Base-by-base conservation (phyloP, 768 basidiomycete species). In the Russula brevipes region DNA sequence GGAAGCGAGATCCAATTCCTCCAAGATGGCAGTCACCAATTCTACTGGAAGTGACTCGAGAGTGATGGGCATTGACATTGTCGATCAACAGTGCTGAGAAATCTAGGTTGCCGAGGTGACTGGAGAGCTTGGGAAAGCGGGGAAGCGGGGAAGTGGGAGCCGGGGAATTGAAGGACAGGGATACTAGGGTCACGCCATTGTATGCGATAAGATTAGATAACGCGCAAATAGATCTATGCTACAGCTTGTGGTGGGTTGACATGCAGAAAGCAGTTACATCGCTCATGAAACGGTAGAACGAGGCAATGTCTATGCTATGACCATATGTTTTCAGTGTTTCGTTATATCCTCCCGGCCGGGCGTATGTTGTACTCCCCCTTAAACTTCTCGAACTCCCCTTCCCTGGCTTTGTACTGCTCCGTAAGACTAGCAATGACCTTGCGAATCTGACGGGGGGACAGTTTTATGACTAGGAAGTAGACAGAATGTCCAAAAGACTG, bases 381-480 rank as follows among this genome's bases (percentile, higher is more conserved):
- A 77, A 93, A 91, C 33, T 76, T 74, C 69, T 91, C 88, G 66
- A 93, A 87, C 62, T 92, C 91, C 64, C 84, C 81, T 69, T 94
- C 95, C 74, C 91, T 94, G 56, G 81, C 77, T 76, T 91, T 93
- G 79, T 98, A 95, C 76, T 94, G 92, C 65, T 88, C 87, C 33
- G 88, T 79, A 61, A 98, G 80, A 49, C 78, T 88, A 36, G 85
- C 73, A 51, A 98, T 80, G 30, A 94, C 91, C 65, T 87, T 87
- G 64, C 82, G 84, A 66, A 98, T 96, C 91, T 97, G 72, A 53
- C 67, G 55, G 54, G 57, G 41, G 31, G 47, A 51, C 55, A 31
- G 44, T 42, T 64, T 16, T 68, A 51, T 71, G 52, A 67, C 61
- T 41, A 59, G 39, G 24, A n/a, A 35, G 5, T 44, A 24, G 6